Evolutionary conservation across 345 rosid species (phyloP).

Genomic region (Capsella bursapastoris): DNA sequence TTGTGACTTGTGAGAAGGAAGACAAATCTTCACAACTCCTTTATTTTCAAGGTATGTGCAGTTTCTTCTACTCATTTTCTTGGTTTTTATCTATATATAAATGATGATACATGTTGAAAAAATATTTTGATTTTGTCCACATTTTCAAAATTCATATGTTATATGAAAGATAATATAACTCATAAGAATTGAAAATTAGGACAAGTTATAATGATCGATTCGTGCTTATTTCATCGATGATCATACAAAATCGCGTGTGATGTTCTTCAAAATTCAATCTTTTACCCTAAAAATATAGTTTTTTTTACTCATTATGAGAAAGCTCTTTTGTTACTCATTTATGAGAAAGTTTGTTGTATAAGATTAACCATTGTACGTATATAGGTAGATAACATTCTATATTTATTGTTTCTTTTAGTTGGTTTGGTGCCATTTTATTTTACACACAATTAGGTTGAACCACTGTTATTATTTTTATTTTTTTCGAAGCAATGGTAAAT

Average conservation of each 20-base stretch:
- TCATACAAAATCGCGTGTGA: neutral
- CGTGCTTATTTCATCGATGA: neutral
- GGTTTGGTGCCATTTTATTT: slow-evolving; percentile 16
- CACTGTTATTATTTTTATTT: slow-evolving; percentile 14
- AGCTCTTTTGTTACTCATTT: neutral
- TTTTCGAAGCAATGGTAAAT: neutral
- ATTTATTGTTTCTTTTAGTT: slow-evolving; percentile 15
- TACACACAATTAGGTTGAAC: slow-evolving; percentile 20
- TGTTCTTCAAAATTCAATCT: neutral
- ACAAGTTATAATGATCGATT: neutral
- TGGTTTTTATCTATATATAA: neutral
- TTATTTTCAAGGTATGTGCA: slow-evolving; percentile 37
- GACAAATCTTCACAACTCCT: slow-evolving; percentile 6
- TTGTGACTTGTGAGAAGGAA: slow-evolving; percentile 9
- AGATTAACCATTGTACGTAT: neutral
- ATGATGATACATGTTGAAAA: neutral
- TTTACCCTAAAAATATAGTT: neutral
- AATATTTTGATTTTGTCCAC: neutral
- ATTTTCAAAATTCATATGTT: neutral
- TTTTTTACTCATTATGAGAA: neutral
- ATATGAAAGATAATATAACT: neutral
- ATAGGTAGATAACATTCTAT: neutral
- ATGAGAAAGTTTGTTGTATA: slow-evolving; percentile 3
- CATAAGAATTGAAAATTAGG: slow-evolving; percentile 16
- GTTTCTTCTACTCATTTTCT: neutral